Base-by-base conservation (phyloP, 2,329 filamentous ascomycete species). In the Emergomyces orientalis region DNA sequence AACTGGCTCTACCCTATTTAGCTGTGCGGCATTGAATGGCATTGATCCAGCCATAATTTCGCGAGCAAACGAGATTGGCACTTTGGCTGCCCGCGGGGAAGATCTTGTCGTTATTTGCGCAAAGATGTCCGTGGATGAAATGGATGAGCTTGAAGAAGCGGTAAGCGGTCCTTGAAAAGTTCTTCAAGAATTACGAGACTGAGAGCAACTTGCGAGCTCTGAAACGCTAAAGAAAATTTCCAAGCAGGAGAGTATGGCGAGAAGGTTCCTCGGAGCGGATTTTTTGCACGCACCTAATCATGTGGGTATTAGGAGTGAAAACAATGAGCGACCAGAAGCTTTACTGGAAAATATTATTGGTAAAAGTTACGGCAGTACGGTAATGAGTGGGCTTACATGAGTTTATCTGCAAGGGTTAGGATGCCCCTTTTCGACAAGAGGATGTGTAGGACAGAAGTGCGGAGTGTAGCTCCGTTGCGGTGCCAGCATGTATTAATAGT, bases 1-100 rank as follows among this genome's bases (percentile, higher is more conserved):
- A 51, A 68, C 45, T 68, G 52, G 37, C 41, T 32, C 22, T 41
- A 65, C 30, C 30, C 8, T 32, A 34, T 56, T 19, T 64, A 84
- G 81, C 61, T 97, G 94, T 71, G 94, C 94, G 34, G 86, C 86
- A 3, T 84, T 96, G 74, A 97, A 96, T 69, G 92, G 92, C 0
- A 86, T 99, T 17, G 87, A 90, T 37, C 71, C 76, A 22, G 80
- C 82, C 5, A 84, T 97, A 11, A 82, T 97, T 7, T 78, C 87
- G 19, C 84, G 92, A 62, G 91, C 93, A 0, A 87, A 91, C 66
- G 82, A 87, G 8, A 81, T 99, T 43, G 84, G 88, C 27, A 74
- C 84, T 7, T 78, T 94, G 19, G 79, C 88, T 41, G 84, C 85
- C 19, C 84, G 81, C 59, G 89, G 91, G 7, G 88, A 93, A 70